These are phyloP conservation scores for Ganoderma meredithae DNA, from an alignment of 1,284 basidiomycete genomes.

Conservation along the genomic window DNA sequence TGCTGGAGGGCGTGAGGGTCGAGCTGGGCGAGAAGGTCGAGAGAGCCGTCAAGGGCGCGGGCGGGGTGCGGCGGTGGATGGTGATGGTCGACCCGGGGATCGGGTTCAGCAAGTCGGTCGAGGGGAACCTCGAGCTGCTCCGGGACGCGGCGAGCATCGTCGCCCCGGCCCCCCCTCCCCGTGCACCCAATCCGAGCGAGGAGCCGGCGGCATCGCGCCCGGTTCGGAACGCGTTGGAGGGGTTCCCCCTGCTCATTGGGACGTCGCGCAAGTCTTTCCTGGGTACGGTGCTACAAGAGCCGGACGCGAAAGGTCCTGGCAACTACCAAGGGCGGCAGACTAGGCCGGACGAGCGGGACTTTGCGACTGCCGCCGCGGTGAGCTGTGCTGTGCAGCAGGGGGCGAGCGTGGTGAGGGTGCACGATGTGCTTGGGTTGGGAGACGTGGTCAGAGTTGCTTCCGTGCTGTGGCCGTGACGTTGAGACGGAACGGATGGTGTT, in stretches of 20 bases:
- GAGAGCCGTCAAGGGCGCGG: conserved; percentile 70
- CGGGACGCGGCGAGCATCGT: conserved; percentile 60
- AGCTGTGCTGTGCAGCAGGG: conserved; percentile 81
- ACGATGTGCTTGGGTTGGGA: conserved; percentile 78
- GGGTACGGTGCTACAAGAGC: conserved; percentile 63
- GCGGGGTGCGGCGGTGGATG: conserved; percentile 89
- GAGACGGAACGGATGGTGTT: not conserved
- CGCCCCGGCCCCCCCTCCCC: conserved; percentile 44
- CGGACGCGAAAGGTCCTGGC: conserved; percentile 43
- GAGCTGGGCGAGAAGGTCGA: conserved; percentile 82
- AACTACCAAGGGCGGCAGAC: conserved; percentile 57
- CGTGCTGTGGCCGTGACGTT: conserved; percentile 47
- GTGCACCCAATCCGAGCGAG: conserved; percentile 6
- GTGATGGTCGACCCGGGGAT: conserved; percentile 94
- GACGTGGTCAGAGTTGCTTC: conserved; percentile 64
- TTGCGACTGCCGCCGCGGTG: conserved; percentile 86
- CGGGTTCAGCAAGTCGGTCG: conserved; percentile 91
- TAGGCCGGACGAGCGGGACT: conserved; percentile 70
- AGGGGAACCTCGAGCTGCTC: conserved; percentile 80
- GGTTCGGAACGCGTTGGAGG: conserved; percentile 59
- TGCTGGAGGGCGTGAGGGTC: conserved; percentile 73
- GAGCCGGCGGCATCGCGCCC: conserved; percentile 13
- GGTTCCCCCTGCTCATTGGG: conserved; percentile 82
- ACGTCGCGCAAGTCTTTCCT: conserved; percentile 87
- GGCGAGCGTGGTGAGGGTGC: conserved; percentile 82